phyloP scores from a whole-genome alignment of 2,329 filamentous ascomycete genomes.

The Monascus ruber region DNA sequence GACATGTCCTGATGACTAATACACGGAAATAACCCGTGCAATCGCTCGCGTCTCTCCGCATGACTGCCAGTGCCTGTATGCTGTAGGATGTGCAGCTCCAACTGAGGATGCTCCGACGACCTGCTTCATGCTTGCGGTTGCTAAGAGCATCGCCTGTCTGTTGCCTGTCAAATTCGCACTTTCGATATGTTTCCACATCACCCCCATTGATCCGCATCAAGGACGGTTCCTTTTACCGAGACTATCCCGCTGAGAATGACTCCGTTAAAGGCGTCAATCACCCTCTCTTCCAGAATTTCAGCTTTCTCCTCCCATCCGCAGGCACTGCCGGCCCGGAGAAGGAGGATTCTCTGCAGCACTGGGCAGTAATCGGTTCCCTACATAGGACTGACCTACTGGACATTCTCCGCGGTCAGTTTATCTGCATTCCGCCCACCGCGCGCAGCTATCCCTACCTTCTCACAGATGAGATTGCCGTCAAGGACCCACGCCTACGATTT shows the following conservation, averaged over 20 bases:
- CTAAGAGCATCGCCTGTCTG: no score
- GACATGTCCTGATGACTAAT: no score
- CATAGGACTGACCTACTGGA: slow-evolving; percentile 78
- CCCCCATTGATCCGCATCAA: slow-evolving; percentile 57
- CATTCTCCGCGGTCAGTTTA: slow-evolving; percentile 60
- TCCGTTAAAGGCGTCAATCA: slow-evolving; percentile 52
- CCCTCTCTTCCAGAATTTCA: slow-evolving; percentile 44
- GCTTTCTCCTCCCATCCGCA: background rate
- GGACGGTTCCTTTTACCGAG: slow-evolving; percentile 73
- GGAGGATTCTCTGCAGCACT: slow-evolving; percentile 45
- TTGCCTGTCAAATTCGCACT: no score
- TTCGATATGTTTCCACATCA: slow-evolving; percentile 3
- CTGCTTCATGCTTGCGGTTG: no score
- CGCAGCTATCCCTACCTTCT: slow-evolving; percentile 70
- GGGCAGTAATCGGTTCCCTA: slow-evolving; percentile 72
- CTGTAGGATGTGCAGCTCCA: no score
- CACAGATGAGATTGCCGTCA: slow-evolving; percentile 45
- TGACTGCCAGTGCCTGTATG: no score
- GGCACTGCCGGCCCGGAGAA: background rate
- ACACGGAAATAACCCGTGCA: no score
- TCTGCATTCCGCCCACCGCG: slow-evolving; percentile 64
- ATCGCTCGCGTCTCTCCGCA: no score
- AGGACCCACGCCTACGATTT: slow-evolving; percentile 41
- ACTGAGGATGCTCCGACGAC: no score
- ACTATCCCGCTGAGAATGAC: slow-evolving; percentile 48